These are phyloP conservation scores for Bacterosira constricta DNA, from an alignment of 108 stramenopile genomes.

Conservation along the genomic window DNA sequence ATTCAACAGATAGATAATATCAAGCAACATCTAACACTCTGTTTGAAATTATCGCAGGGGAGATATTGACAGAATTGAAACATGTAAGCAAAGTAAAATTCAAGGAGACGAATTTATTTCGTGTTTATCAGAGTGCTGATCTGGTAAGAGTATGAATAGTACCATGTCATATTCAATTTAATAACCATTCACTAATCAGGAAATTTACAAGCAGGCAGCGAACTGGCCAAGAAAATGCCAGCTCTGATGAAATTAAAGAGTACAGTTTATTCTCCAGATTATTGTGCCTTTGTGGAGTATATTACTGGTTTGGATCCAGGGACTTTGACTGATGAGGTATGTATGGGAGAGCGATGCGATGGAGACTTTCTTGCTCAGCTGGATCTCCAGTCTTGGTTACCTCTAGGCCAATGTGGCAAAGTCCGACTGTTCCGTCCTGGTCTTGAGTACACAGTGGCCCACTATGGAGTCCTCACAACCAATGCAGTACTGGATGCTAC, in stretches of 20 bases:
- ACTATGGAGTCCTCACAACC: constrained; percentile 81
- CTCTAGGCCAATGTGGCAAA: constrained; percentile 66
- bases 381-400: constrained; percentile 65
- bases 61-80: constrained; percentile 82
- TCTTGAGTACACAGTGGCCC: constrained; percentile 96
- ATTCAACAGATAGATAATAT: too few relatives aligned
- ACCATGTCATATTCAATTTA: constrained; percentile 37
- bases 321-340: constrained; percentile 67
- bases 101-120: constrained; percentile 96
- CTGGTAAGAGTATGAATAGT: too few relatives aligned
- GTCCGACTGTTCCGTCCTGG: constrained; percentile 94
- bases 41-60: too few relatives aligned
- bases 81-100: constrained; percentile 90
- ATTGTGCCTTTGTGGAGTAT: constrained; percentile 79
- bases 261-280: constrained; percentile 87
- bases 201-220: constrained; percentile 35
- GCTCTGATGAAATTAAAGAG: constrained; percentile 74
- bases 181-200: constrained; percentile 41
- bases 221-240: constrained; percentile 64
- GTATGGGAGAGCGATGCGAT: constrained; percentile 10
- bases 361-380: constrained; percentile 56
- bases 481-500: constrained; percentile 87
- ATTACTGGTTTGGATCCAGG: constrained; percentile 70
- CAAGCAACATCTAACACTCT: too few relatives aligned
- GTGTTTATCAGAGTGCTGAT: constrained; percentile 90